A percentile compares a stretch with the other conserved stretches of the same genome.
These are phyloP conservation scores for Diospyros kaki DNA, from an alignment of 148 eudicot species.

Conservation along the genomic window DNA sequence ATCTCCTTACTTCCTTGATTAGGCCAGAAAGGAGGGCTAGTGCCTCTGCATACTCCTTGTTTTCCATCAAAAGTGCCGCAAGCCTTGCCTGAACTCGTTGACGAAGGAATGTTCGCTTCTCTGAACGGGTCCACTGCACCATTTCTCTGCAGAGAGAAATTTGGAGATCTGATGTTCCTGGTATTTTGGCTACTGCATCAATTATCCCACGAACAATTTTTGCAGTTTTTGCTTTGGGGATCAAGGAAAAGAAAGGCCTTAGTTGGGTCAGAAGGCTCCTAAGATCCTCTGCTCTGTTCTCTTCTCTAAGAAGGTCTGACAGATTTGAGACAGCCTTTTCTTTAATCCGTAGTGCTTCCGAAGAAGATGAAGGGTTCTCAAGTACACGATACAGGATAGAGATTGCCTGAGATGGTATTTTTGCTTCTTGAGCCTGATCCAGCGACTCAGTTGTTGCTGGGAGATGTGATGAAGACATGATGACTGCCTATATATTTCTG, in stretches of 20 bases:
- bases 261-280: constrained; percentile 30
- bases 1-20: constrained; percentile 36
- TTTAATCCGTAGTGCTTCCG: constrained; percentile 33
- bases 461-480: constrained; percentile 33
- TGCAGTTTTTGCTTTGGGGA: constrained; percentile 41
- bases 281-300: constrained; percentile 32
- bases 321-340: constrained; percentile 32
- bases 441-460: constrained; percentile 38
- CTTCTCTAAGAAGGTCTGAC: constrained; percentile 30
- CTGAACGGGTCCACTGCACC: constrained; percentile 35
- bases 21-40: constrained; percentile 28
- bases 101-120: constrained; percentile 39
- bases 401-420: constrained; percentile 24
- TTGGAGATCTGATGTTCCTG: constrained; percentile 35
- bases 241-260: constrained; percentile 37
- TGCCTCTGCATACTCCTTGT: constrained; percentile 37
- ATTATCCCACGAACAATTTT: constrained; percentile 34
- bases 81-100: constrained; percentile 39
- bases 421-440: constrained; percentile 34
- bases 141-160: constrained; percentile 40
- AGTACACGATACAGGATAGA: constrained; percentile 30
- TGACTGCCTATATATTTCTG: constrained; percentile 9
- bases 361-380: constrained; percentile 30
- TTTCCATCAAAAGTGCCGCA: constrained; percentile 40
- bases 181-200: constrained; percentile 38